phyloP scores from a whole-genome alignment of 2,329 filamentous ascomycete species.

The Plenodomus lindquistii region DNA sequence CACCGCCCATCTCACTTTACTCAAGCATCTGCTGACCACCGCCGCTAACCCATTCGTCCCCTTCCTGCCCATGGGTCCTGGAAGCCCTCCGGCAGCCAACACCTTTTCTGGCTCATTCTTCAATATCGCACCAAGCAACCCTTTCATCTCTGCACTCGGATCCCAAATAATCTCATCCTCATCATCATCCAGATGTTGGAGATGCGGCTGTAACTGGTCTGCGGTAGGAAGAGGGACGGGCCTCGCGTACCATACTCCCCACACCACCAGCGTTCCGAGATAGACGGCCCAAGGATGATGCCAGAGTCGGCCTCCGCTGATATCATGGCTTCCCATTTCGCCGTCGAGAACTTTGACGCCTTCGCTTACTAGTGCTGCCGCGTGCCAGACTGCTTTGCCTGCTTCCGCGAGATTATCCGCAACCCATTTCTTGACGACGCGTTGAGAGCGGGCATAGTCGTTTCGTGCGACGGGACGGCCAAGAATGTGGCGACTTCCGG shows the following conservation, averaged over 20 bases:
- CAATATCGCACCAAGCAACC: conserved; percentile 48
- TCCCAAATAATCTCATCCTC: conserved; percentile 59
- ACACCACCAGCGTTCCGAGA: conserved; percentile 61
- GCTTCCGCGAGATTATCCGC: conserved; percentile 40
- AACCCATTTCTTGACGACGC: conserved; percentile 58
- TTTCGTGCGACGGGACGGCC: conserved; percentile 57
- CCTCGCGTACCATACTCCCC: conserved; percentile 59
- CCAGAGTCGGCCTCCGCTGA: conserved; percentile 57
- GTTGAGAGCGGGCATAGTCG: conserved; percentile 57
- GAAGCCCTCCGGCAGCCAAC: conserved; percentile 28
- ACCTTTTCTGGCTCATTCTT: conserved; percentile 45
- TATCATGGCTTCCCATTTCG: conserved; percentile 39
- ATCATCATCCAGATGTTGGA: conserved; percentile 39
- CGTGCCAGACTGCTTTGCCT: conserved; percentile 57
- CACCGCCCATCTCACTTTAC: conserved; percentile 64
- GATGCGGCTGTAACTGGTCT: conserved; percentile 4
- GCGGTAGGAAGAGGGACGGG: conserved; percentile 9
- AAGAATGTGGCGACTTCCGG: conserved; percentile 62
- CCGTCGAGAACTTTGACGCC: conserved; percentile 53
- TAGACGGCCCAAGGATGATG: conserved; percentile 67
- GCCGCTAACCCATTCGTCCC: conserved; percentile 58
- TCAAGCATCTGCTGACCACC: conserved; percentile 59
- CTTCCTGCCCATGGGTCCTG: conserved; percentile 51
- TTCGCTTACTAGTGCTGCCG: conserved; percentile 57
- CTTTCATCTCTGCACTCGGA: conserved; percentile 54